Evolutionary conservation across 441 rosid genomes (phyloP), one percentile per base, ranked within the genome.

Genomic region (Iberis amara): DNA sequence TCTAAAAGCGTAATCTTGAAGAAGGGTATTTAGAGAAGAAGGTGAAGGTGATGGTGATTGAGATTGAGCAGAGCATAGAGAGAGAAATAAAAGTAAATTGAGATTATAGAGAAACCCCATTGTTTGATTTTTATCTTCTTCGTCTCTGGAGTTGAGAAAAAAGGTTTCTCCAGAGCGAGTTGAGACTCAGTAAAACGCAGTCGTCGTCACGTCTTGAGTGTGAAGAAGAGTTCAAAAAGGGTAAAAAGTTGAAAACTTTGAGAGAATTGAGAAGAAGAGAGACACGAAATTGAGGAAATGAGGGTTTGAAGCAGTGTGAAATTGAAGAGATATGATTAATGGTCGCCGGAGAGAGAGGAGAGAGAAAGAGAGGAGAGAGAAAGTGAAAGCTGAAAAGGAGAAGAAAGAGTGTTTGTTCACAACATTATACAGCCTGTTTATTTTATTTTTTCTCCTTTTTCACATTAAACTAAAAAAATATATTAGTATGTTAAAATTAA

Each of bases 1-100:
- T 73, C 61, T 55, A 39, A 61, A 89, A 42, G 99, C 87, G 69
- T 79, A 80, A 53, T 79, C 91, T 69, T 94, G 99, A 13, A 94
- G 99, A 59, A 86, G 79, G 24, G 59, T 61, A 68, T 94, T 94
- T 8, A 89, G 94, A 57, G 80, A 78, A 3, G 68, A 61, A 0
- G 87, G 66, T 7, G 53, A 38, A 5, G 75, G 11, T 24, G 66
- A n/a, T n/a, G n/a, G n/a, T n/a, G n/a, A n/a, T n/a, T n/a, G 11
- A 53, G 71, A 61, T 6, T 55, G 67, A 61, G 58, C 57, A 47
- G 70, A 66, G 39, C 21, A 18, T 18, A 59, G 49, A 5, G 21
- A 67, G 32, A 67, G 51, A 48, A 66, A 30, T 6, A 60, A 10
- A 66, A 60, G 41, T 39, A 59, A 27, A 14, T 66, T 60, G 41